Conservation (phyloP, 306 rosid species). For the Glycine tomentella region DNA sequence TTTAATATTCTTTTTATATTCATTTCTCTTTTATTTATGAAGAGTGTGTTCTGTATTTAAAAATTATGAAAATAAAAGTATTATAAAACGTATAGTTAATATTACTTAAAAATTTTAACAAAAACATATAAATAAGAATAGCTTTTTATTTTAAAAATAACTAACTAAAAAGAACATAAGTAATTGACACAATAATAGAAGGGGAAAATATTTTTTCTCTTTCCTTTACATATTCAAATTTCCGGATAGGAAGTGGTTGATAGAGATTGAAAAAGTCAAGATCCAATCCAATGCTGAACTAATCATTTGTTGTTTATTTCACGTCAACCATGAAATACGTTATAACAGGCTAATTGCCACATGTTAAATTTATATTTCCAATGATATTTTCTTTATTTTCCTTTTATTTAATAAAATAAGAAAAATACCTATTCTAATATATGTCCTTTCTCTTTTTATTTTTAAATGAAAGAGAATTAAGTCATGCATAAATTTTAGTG, state of each 20-base stretch:
- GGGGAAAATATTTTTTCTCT: not conserved
- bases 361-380: constrained; percentile 10
- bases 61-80: not conserved
- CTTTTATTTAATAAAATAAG: not conserved
- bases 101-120: not conserved
- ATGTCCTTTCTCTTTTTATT: not conserved
- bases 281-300: constrained; percentile 46
- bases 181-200: not conserved
- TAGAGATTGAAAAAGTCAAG: constrained; percentile 20
- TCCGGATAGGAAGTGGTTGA: not conserved
- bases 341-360: constrained; percentile 31
- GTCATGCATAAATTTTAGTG: not conserved
- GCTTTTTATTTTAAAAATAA: not conserved
- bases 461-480: not conserved
- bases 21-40: not conserved
- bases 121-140: not conserved
- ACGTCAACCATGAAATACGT: constrained; percentile 23
- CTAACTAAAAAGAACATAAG: not conserved
- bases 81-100: not conserved
- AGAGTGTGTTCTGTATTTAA: not conserved
- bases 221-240: not conserved
- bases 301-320: constrained; percentile 48
- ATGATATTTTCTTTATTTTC: not conserved
- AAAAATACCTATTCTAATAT: not conserved
- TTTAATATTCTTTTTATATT: not conserved